Conservation (phyloP, 257 asterid genomes). For the Leonotis leonurus region DNA sequence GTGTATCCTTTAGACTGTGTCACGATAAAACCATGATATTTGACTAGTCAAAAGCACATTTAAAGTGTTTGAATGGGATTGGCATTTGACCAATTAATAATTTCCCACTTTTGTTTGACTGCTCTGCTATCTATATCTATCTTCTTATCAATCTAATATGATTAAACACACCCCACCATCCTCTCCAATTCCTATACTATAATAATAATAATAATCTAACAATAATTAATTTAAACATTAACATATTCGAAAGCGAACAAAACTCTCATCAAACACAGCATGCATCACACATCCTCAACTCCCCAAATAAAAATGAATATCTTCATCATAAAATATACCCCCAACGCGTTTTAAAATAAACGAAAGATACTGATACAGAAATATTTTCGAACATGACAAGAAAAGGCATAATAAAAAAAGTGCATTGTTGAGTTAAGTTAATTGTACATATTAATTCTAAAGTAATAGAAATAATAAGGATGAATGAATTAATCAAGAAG, state of each 20-base stretch:
- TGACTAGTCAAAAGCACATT: constrained; percentile 69
- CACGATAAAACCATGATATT: constrained; percentile 24
- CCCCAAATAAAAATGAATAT: no score
- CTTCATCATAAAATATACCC: neutral
- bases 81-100: constrained; percentile 35
- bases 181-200: no score
- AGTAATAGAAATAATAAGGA: no score
- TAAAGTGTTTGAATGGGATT: constrained; percentile 38
- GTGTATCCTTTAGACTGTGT: no score
- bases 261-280: neutral
- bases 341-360: neutral
- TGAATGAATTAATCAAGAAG: neutral
- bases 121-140: neutral
- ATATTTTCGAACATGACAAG: neutral
- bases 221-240: neutral
- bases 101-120: constrained; percentile 33
- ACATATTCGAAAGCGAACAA: neutral
- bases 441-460: no score
- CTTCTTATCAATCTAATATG: no score
- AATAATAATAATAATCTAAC: neutral
- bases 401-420: neutral
- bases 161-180: no score
- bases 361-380: neutral
- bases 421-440: neutral
- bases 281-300: no score